Evolutionary conservation across 495 filamentous ascomycete genomes (phyloP).

Genomic region (Annulohypoxylon maeteangense): DNA sequence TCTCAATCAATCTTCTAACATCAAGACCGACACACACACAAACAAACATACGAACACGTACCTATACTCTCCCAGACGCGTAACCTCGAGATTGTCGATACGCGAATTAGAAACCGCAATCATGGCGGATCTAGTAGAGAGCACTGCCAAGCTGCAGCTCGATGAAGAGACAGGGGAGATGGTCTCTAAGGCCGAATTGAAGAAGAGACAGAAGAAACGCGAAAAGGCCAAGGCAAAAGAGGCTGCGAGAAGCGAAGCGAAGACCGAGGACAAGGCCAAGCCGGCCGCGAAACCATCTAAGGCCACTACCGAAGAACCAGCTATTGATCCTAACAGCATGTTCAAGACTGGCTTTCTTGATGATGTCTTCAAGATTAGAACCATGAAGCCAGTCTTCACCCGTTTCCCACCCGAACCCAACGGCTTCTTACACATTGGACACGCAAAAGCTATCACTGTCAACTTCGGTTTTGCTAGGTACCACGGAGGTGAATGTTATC

Average conservation of each 20-base stretch:
- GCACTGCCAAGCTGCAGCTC: slow-evolving; percentile 67
- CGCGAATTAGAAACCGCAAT: slow-evolving; percentile 5
- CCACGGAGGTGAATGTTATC: slow-evolving; percentile 75
- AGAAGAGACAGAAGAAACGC: slow-evolving; percentile 71
- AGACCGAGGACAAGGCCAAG: slow-evolving; percentile 52
- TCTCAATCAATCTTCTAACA: not conserved
- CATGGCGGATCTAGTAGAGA: slow-evolving; percentile 69
- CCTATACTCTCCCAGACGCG: not conserved
- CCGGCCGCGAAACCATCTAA: slow-evolving; percentile 53
- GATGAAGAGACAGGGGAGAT: slow-evolving; percentile 74
- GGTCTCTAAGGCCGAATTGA: slow-evolving; percentile 73
- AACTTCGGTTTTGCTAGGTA: slow-evolving; percentile 95
- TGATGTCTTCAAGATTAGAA: slow-evolving; percentile 81
- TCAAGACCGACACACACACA: not conserved
- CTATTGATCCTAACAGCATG: slow-evolving; percentile 74
- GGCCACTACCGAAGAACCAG: slow-evolving; percentile 55
- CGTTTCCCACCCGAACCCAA: slow-evolving; percentile 94
- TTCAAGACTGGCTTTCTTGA: slow-evolving; percentile 88
- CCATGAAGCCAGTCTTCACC: slow-evolving; percentile 72
- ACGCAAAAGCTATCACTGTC: slow-evolving; percentile 94
- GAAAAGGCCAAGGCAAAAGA: slow-evolving; percentile 59
- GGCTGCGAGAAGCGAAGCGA: slow-evolving; percentile 34
- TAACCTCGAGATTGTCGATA: not conserved
- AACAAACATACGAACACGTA: not conserved
- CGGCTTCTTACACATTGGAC: slow-evolving; percentile 84